Evolutionary conservation across 352 stramenopile genomes (phyloP).

Genomic region (Pythium graminicola): DNA sequence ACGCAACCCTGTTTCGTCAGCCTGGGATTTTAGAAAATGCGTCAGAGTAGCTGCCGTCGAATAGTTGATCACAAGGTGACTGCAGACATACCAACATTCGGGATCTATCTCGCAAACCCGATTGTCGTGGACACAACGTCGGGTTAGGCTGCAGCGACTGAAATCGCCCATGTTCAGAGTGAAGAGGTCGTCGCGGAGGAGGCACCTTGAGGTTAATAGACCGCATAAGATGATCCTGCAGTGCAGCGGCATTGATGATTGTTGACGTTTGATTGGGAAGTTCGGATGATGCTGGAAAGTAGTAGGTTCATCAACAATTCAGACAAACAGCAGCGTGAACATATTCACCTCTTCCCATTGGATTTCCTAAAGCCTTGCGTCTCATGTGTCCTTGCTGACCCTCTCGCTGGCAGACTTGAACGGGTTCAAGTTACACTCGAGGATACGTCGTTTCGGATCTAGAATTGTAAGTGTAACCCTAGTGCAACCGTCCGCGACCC

Average conservation of each 20-base stretch:
- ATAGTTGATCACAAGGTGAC: too few species aligned
- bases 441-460: slow-evolving; percentile 5
- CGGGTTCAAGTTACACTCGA: not conserved
- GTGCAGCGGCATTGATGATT: slow-evolving; percentile 63
- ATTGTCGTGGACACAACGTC: not conserved
- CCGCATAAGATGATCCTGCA: slow-evolving; percentile 41
- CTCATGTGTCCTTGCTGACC: too few species aligned
- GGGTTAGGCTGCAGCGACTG: too few species aligned
- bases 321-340: not conserved
- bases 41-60: too few species aligned
- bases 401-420: too few species aligned
- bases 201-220: slow-evolving; percentile 10
- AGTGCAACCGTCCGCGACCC: not conserved
- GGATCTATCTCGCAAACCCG: not conserved
- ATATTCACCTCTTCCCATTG: not conserved
- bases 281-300: not conserved
- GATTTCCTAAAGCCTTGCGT: too few species aligned
- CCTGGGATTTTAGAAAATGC: not conserved
- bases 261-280: slow-evolving; percentile 29
- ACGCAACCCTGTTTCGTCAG: not conserved
- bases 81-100: not conserved
- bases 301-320: not conserved
- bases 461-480: not conserved
- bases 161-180: too few species aligned
- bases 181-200: not conserved